Base-by-base conservation (phyloP, 1,284 basidiomycete species). In the Tilletia walkeri region DNA sequence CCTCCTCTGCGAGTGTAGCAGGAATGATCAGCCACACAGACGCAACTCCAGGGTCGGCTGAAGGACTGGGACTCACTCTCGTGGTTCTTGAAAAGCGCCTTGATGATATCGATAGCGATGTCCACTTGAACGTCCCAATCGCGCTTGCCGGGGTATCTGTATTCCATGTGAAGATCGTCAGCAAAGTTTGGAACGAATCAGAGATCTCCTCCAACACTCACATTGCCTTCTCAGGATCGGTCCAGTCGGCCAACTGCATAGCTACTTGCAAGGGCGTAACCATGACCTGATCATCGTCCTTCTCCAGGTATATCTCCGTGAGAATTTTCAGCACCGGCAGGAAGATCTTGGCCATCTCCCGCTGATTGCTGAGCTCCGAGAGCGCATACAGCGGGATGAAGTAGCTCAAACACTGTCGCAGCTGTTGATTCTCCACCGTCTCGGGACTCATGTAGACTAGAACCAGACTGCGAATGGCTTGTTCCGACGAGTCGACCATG, bases 341-440 rank as follows among this genome's bases (percentile, higher is more conserved):
- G 82, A 94, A 91, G 67, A 93, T 89, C 92, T 94, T 88, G 77
- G 90, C 90, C 87, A 95, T 89, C 34, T 89, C 86, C 12, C 88
- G 85, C 85, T 97, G 95, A 81, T 97, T 95, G 18, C 84, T 84
- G 1, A 89, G 85, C 0, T 91, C 91, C 0, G 93, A 93, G 83
- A 92, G 95, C 84, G 92, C 93, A 83, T 93, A 98, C 0, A 94
- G 90, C 0, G 94, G 94, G 85, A 99, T 90, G 87, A 98, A 98
- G 85, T 98, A 98, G 20, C 93, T 91, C 36, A 99, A 86, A 82
- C 94, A 97, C 84, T 98, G 95, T 68, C 94, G 87, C 39, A 98
- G 86, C 73, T 93, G 89, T 78, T 92, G 91, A 80, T 97, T 98
- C 50, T 90, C 88, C 14, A 86, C 87, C 0, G 94, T 96, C 71